Evolutionary conservation across 2,329 filamentous ascomycete genomes (phyloP).

Genomic region (Aspergillus ochraceus): DNA sequence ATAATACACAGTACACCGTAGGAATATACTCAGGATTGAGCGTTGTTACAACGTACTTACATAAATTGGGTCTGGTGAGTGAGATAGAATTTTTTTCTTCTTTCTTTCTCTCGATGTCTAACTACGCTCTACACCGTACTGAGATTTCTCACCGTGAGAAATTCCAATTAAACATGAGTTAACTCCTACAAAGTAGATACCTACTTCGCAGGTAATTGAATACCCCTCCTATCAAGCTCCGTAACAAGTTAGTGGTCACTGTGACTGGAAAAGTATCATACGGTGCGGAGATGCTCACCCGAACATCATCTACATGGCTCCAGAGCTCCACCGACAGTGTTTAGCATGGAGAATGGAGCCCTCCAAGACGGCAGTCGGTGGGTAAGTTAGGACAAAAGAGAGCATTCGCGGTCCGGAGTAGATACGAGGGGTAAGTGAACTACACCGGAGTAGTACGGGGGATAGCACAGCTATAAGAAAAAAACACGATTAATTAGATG

Average conservation of each 20-base stretch:
- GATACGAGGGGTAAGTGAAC: background rate
- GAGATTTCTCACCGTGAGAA: too few species aligned
- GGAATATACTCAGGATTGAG: background rate
- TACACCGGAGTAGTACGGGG: too few species aligned
- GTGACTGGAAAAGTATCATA: conserved; percentile 9
- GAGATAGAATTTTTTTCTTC: too few species aligned
- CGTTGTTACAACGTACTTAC: background rate
- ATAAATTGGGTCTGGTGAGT: background rate
- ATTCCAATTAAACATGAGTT: too few species aligned
- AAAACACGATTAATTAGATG: too few species aligned
- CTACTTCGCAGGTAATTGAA: background rate
- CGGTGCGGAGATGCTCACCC: conserved; percentile 7
- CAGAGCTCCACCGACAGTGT: conserved; percentile 7
- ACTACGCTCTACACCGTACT: too few species aligned
- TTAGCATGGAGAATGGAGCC: background rate
- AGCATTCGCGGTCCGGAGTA: background rate
- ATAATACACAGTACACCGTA: too few species aligned
- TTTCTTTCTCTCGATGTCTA: background rate
- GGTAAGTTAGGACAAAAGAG: background rate
- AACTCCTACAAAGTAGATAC: background rate
- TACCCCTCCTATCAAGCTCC: too few species aligned
- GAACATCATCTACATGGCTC: conserved; percentile 1
- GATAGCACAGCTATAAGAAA: too few species aligned
- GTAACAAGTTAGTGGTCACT: background rate
- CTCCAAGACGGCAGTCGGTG: background rate